Evolutionary conservation across 2,329 filamentous ascomycete species (phyloP).

Genomic region (Aureobasidium sp.): DNA sequence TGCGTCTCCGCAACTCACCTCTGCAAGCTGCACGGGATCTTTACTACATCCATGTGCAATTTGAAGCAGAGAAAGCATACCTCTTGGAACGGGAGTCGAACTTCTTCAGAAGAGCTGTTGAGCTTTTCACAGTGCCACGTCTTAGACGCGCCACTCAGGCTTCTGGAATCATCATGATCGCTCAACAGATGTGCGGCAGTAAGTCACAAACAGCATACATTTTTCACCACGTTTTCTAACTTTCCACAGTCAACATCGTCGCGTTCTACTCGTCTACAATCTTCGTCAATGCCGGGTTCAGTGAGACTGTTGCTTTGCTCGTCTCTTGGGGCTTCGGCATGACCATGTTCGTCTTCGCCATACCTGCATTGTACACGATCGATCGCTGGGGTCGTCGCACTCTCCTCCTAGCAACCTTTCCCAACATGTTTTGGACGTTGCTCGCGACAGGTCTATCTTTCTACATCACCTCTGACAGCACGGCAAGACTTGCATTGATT

Average conservation of each 20-base stretch:
- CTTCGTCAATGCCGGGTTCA: constrained; percentile 23
- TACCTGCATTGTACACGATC: constrained; percentile 50
- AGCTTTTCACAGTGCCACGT: constrained; percentile 63
- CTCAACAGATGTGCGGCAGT: constrained; percentile 54
- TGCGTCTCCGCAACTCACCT: constrained; percentile 32
- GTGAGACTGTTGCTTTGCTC: constrained; percentile 34
- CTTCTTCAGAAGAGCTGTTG: constrained; percentile 37
- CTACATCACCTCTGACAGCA: not conserved
- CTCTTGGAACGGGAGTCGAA: no score
- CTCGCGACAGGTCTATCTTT: constrained; percentile 46
- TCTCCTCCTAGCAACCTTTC: constrained; percentile 42
- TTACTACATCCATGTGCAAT: constrained; percentile 34
- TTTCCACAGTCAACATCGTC: constrained; percentile 16
- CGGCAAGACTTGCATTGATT: constrained; percentile 24
- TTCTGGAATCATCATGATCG: constrained; percentile 71
- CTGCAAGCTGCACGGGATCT: constrained; percentile 38
- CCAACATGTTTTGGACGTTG: constrained; percentile 44
- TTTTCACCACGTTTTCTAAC: no score
- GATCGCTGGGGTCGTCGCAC: constrained; percentile 30
- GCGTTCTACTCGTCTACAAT: constrained; percentile 20
- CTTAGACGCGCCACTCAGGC: constrained; percentile 67
- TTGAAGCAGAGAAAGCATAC: not conserved
- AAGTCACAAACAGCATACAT: no score
- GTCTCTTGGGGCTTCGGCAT: constrained; percentile 54
- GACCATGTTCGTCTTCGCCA: constrained; percentile 52